Base-by-base conservation (phyloP, 179 eudicot genomes). In the Beta lomatogona region DNA sequence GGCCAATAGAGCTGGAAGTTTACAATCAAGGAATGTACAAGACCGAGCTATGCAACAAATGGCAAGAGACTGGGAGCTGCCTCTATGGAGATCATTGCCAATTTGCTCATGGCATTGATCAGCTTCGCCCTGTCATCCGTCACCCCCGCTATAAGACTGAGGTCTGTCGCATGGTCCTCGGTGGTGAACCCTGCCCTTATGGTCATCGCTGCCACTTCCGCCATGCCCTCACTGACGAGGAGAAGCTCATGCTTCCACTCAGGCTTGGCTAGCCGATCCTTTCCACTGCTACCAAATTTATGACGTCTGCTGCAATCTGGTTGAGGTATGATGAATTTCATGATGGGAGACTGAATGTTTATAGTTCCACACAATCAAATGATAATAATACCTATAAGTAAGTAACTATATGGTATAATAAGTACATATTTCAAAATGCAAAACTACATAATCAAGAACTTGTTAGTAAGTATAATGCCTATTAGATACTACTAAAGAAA, bases 141-240 rank as follows among this genome's bases (percentile, higher is more conserved):
- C 96, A 92, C 76, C 97, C 94, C 21, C 90, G 97, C 25, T 91
- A 91, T 90, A 92, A 92, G 86, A 91, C 97, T 1, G 90, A 92
- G 86, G 90, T 92, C 78, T 92, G 97, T 64, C 92, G 97, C 50
- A 92, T 90, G 93, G 88, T 92, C 73, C 91, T 92, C 45, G 75
- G 88, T 75, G 92, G 93, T 2, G 90, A 87, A 45, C 74, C 68
- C 48, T 92, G 97, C 73, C 94, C 97, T 57, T 92, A 92, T 36
- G 97, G 94, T 67, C 97, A 92, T 86, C 94, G 97, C 79, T 92
- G 94, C 83, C 94, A 92, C 77, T 92, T 92, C 31, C 92, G 97
- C 54, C 97, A 91, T 78, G 86, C 97, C 73, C 92, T 91, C 70
- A 85, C 92, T 36, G 86, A 86, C 0, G 84, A 88, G 76, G 97